Base-by-base conservation (phyloP, 306 rosid species). In the Glycyrrhiza uralensis region DNA sequence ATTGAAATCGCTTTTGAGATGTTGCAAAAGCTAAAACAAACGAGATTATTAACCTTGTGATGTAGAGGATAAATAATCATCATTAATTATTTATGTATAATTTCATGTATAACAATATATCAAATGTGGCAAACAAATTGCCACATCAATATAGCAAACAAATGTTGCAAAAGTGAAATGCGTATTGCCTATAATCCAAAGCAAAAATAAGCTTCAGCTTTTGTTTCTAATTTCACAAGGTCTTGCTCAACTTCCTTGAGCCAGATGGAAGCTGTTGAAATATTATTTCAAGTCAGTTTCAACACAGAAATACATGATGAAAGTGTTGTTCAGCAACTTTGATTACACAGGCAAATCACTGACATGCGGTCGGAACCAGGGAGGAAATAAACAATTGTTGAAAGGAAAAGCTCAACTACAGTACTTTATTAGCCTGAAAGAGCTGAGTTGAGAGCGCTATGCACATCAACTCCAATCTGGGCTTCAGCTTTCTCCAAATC, bases 401-500 rank as follows among this genome's bases (percentile, higher is more conserved):
- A 50, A 75, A 44, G 24, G 66, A 65, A 66, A 57, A 33, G 76
- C 66, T 67, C 42, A 47, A 61, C 51, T 81, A 76, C n/a, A 63
- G 60, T 44, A 72, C 71, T 60, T n/a, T n/a, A n/a, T n/a, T 83
- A 89, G 87, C 92, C 96, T 8, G 93, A 1, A 30, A 95, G 89
- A 36, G 97, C 93, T 1, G 82, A n/a, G 69, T 88, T 91, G 69
- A 95, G 90, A 10, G 97, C 96, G 13, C 96, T 91, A 55, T 91
- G 97, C 62, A 95, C 86, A 14, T 91, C 99, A 23, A 95, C 89
- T 54, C 97, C 99, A 41, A 95, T 95, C 81, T 95, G 99, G 71
- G 99, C 97, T 77, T 95, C 99, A 5, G 99, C 99, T 79, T 91
- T 95, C 93, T 95, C 99, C 87, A 88, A 79, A 69, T 95, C 97